Evolutionary conservation across 331 rosid species (phyloP), one percentile per base, ranked within the genome.

Genomic region (Erythrophleum ivorense): DNA sequence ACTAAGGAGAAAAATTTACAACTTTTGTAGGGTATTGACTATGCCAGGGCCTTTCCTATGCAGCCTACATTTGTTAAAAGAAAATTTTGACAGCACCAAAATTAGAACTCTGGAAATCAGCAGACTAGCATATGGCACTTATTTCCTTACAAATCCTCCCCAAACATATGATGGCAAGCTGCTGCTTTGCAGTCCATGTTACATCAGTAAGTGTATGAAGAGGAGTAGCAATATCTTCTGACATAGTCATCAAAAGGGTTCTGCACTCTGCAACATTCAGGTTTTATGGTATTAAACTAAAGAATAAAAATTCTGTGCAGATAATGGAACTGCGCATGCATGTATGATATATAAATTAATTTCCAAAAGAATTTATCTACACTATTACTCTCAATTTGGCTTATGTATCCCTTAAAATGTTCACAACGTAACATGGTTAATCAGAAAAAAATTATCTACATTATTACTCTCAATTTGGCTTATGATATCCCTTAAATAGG

Each of bases 171-270:
- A 83, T 84, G 63, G 79, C 82, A 75, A 83, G 88, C 16, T 90
- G 87, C 71, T 89, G 84, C 84, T 88, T 83, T 40, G 92, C 94
- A 80, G 92, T 74, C 94, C 93, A 85, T 81, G 93, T 83, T 63
- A 82, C 89, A 76, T 85, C 91, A 84, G 79, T 79, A 52, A 94
- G 90, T 66, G 87, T 86, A 76, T 70, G 72, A 24, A 90, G 86
- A 85, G 89, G 91, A 80, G 83, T 84, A 57, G 80, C 84, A 54
- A 89, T 77, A 53, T 90, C 97, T 45, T 89, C 90, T 67, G 86
- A 84, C 85, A 84, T 87, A 55, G 87, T 82, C 86, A 83, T 89
- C 82, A 94, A 66, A 81, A 94, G 88, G 49, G 80, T 83, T 83
- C 87, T 89, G 86, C 89, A 87, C 77, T 89, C 92, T 89, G 87